Percentiles rank a stretch among this genome's conserved stretches.
Conservation (phyloP, 345 rosid species). For the Erysimum cheiranthoides region DNA sequence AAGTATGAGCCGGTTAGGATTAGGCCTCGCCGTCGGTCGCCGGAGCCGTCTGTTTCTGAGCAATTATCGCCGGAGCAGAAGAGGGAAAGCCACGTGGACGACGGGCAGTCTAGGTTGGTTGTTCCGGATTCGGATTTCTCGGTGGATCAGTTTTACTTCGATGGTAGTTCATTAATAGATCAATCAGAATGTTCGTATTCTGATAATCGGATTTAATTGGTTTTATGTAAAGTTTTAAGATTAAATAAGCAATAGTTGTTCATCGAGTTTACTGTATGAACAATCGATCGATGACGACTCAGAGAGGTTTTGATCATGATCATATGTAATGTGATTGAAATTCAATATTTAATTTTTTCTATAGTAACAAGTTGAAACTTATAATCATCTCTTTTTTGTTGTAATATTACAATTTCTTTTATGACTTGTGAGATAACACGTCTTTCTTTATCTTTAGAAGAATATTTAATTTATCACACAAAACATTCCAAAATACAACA, state of each 20-base stretch:
- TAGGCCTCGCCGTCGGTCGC: conserved; percentile 54
- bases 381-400: too few relatives aligned
- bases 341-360: not conserved
- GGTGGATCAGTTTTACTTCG: conserved; percentile 30
- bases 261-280: not conserved
- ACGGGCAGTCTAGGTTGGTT: conserved; percentile 18
- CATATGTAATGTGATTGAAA: not conserved
- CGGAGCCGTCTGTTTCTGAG: conserved; percentile 28
- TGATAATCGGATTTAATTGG: conserved; percentile 9
- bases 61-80: conserved; percentile 14
- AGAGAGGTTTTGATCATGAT: conserved; percentile 7
- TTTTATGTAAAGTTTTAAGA: not conserved
- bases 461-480: not conserved
- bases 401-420: too few relatives aligned
- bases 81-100: conserved; percentile 18
- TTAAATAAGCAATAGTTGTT: not conserved
- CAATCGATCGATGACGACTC: not conserved
- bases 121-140: conserved; percentile 28
- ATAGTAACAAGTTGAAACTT: not conserved
- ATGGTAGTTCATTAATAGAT: conserved; percentile 8
- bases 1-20: conserved; percentile 53
- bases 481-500: not conserved
- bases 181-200: conserved; percentile 10
- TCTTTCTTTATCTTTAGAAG: not conserved
- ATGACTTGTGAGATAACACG: not conserved